Percentiles rank a stretch among this genome's conserved stretches.
phyloP scores from a whole-genome alignment of 1,139 yeast genomes.

The Trichomonascaceae sp. region DNA sequence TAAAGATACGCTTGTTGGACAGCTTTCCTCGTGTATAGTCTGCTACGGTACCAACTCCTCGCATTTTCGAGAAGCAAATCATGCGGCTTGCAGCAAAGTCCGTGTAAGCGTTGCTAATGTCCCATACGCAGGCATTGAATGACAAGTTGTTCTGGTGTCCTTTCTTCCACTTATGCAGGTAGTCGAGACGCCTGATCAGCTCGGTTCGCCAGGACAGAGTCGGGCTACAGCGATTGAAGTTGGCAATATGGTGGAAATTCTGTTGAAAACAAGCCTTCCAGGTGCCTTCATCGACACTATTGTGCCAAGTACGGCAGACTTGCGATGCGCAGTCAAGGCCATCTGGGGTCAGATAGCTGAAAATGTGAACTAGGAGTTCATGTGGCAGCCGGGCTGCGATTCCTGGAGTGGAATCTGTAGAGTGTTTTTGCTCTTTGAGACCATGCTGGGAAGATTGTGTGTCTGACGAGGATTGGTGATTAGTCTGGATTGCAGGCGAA shows the following conservation, averaged over 20 bases:
- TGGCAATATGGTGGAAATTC: constrained; percentile 8
- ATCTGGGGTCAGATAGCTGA: constrained; percentile 18
- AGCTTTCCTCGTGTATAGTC: constrained; percentile 25
- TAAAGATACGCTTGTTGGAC: constrained; percentile 19
- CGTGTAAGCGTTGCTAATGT: constrained; percentile 15
- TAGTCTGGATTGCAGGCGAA: no score
- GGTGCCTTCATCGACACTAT: constrained; percentile 19
- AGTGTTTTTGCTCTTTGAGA: no score
- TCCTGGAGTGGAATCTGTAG: no score
- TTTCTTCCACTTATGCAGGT: constrained; percentile 20
- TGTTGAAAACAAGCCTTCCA: constrained; percentile 22
- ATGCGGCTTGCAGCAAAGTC: constrained; percentile 20
- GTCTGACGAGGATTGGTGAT: no score
- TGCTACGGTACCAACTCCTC: constrained; percentile 20
- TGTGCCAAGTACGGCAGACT: constrained; percentile 24
- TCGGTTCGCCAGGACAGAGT: constrained; percentile 23
- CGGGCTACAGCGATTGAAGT: constrained; percentile 18
- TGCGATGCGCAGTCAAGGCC: constrained; percentile 21
- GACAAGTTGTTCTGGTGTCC: constrained; percentile 19
- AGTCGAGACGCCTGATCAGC: constrained; percentile 16
- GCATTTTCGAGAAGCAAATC: constrained; percentile 15
- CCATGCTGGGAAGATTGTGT: no score
- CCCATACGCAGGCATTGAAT: constrained; percentile 16
- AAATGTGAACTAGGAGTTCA: constrained; percentile 27
- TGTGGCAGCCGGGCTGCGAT: no score